Evolutionary conservation across 2,329 filamentous ascomycete genomes (phyloP).

Genomic region (Macrophomina pseudophaseolina): DNA sequence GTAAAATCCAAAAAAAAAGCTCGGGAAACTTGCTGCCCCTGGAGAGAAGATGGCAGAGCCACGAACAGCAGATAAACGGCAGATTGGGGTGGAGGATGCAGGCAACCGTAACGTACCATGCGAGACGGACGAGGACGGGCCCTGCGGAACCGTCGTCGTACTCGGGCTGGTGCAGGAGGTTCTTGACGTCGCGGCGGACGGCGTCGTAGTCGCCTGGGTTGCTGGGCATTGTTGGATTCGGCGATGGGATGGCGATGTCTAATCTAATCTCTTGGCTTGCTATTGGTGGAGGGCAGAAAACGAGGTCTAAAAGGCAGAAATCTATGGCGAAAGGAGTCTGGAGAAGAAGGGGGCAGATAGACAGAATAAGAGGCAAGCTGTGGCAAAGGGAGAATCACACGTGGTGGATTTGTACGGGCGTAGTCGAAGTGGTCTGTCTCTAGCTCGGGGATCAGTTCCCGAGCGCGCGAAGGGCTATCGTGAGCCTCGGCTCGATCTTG

Average conservation of each 20-base stretch:
- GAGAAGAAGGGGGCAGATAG: not conserved
- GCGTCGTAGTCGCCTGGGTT: slow-evolving; percentile 44
- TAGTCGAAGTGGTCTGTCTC: not conserved
- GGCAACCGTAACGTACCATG: slow-evolving; percentile 53
- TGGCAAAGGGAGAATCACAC: not conserved
- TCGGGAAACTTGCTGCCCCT: slow-evolving; percentile 11
- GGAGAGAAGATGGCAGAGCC: not conserved
- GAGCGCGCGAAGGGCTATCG: slow-evolving; percentile 21
- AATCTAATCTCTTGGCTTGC: slow-evolving; percentile 21
- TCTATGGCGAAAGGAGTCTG: not conserved
- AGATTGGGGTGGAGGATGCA: not conserved
- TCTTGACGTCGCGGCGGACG: slow-evolving; percentile 60
- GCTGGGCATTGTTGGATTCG: slow-evolving; percentile 29
- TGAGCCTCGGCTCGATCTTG: slow-evolving; percentile 21
- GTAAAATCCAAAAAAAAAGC: not conserved
- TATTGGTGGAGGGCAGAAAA: not conserved
- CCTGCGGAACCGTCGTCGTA: slow-evolving; percentile 70
- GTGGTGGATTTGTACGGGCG: not conserved
- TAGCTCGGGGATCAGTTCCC: slow-evolving; percentile 21
- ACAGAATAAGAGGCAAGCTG: not conserved
- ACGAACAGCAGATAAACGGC: slow-evolving; percentile 8
- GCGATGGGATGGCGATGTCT: slow-evolving; percentile 5
- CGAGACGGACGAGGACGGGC: slow-evolving; percentile 67
- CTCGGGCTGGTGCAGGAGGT: slow-evolving; percentile 62
- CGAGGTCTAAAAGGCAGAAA: not conserved